Evolutionary conservation across 257 asterid genomes (phyloP), one percentile per base, ranked within the genome.

Genomic region (Salvia miltiorrhiza): DNA sequence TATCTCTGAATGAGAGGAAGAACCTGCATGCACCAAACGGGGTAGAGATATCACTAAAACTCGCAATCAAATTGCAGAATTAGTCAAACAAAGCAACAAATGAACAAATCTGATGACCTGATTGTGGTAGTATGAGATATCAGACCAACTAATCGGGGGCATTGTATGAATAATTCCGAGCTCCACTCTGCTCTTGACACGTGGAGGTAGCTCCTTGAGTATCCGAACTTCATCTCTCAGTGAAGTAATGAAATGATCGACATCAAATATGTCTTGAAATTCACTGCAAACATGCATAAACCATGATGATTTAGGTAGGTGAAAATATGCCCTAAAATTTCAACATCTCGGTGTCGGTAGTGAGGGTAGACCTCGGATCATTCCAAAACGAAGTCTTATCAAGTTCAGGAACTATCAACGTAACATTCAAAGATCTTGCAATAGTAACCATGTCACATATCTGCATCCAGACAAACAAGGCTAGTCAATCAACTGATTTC

Each of bases 131-230:
- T 94, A 91, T 59, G 99, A 84, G 60, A 91, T 90, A 65, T 91
- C 91, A 7, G 99, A 90, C 99, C 99, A 93, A 78, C 99, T 93
- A 65, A 89, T 58, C 1, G 99, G 99, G 12, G 97, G 84, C 99
- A 93, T 89, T 21, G 85, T 80, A 73, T 83, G 83, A 47, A 87
- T 39, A 40, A 87, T 73, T 67, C 97, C 99, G 19, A 79, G 86
- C 76, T 88, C 95, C 39, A 93, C 96, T 81, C 96, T 88, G 78
- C 78, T 83, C 82, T 88, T 87, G 30, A 93, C 86, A 77, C 96
- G 79, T 5, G 95, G 91, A 19, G 99, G 99, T 45, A 93, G 84
- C 76, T 88, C 89, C 84, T 88, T 93, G 44, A 93, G 89, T 77
- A 93, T 82, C 63, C 97, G 95, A 41, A 93, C 97, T 78, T 93